Percentiles rank a stretch among this genome's conserved stretches.
phyloP scores from a whole-genome alignment of 306 rosid genomes.

The Hippophae gyantsensis region DNA sequence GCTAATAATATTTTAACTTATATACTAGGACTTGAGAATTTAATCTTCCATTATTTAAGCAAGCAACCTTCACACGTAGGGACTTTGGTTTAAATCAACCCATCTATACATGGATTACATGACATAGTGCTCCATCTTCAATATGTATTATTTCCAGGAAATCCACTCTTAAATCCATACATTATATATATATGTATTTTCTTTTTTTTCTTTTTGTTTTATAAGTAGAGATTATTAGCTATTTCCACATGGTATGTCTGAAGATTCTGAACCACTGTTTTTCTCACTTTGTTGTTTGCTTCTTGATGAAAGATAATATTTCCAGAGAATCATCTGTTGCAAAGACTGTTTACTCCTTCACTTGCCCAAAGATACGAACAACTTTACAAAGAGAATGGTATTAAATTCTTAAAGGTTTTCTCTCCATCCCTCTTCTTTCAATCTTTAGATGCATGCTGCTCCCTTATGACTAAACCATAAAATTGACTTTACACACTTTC shows the following conservation, averaged over 20 bases:
- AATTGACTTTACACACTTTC: conserved; percentile 8
- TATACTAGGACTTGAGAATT: background rate
- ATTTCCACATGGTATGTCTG: background rate
- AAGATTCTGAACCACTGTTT: background rate
- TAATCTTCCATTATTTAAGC: background rate
- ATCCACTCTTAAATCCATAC: too few species aligned
- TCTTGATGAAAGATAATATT: conserved; percentile 47
- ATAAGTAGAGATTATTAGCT: background rate
- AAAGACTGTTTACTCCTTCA: conserved; percentile 84
- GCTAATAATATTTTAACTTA: background rate
- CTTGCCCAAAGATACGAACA: conserved; percentile 79
- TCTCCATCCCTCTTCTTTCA: conserved; percentile 22
- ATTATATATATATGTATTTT: too few species aligned
- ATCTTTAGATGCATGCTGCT: background rate
- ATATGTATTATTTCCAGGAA: too few species aligned
- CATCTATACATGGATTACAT: too few species aligned
- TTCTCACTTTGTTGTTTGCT: conserved; percentile 2
- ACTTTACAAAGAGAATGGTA: conserved; percentile 76
- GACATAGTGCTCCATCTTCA: too few species aligned
- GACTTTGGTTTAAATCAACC: too few species aligned
- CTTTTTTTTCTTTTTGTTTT: too few species aligned
- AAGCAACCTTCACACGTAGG: too few species aligned
- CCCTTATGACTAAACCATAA: background rate
- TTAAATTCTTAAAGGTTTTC: conserved; percentile 66
- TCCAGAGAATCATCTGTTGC: conserved; percentile 75